phyloP scores from a whole-genome alignment of 208 protist genomes.

The Angomonas desouzai region DNA sequence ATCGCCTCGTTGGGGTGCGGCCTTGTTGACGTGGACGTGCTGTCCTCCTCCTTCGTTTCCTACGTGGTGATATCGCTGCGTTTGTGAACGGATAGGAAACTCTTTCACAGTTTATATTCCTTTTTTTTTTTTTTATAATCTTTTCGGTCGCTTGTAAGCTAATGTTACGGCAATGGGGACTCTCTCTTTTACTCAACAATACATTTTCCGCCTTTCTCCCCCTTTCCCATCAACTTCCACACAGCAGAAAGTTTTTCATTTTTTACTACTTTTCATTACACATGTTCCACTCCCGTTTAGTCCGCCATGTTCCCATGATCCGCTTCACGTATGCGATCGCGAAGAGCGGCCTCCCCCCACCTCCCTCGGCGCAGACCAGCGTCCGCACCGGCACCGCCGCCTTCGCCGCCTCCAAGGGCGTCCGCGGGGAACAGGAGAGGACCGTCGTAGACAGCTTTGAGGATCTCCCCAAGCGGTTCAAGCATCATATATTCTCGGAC shows the following conservation, averaged over 20 bases:
- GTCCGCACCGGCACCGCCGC: conserved; percentile 11
- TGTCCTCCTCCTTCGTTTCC: neutral
- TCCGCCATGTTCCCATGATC: conserved; percentile 53
- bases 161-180: too few species aligned
- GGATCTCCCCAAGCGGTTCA: conserved; percentile 56
- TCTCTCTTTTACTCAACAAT: too few species aligned
- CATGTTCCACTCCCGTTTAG: conserved; percentile 36
- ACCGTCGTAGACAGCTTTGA: conserved; percentile 47
- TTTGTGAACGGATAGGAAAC: neutral
- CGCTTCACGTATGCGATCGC: conserved; percentile 68
- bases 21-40: conserved; percentile 6
- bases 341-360: conserved; percentile 26
- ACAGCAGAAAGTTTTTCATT: too few species aligned
- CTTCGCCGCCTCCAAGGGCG: neutral
- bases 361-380: neutral
- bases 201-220: too few species aligned
- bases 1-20: neutral
- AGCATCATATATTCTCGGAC: conserved; percentile 54
- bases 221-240: too few species aligned
- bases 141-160: too few species aligned
- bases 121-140: conserved; percentile 1
- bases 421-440: neutral
- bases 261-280: conserved; percentile 1
- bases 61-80: neutral
- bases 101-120: neutral